Base-by-base conservation (phyloP, 495 filamentous ascomycete species). In the Clavariopsis aquatica region DNA sequence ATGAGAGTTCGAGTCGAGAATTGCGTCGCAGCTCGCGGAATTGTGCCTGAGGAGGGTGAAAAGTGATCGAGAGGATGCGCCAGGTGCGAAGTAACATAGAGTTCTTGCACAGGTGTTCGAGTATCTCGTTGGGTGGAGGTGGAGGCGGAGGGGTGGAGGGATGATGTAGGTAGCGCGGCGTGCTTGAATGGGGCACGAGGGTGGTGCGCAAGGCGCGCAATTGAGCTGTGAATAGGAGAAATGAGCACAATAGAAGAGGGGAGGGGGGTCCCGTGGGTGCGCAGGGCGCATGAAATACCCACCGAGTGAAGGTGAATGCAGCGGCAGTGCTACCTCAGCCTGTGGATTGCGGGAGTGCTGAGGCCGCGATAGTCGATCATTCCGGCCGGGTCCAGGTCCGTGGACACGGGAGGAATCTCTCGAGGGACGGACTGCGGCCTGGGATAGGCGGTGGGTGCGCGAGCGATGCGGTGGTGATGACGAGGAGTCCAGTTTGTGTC, bases 241-340 rank as follows among this genome's bases (percentile, higher is more conserved):
- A 56, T 19, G 19, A 27, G 24, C 20, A 49, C 47, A 23, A 4
- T 24, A 49, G 20, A 24, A 19, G 47, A 3, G 47, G n/a, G 47
- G 7, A n/a, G 47, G 20, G n/a, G 29, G 17, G 20, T 23, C 24
- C 13, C 17, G 45, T 38, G 13, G 19, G 28, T 7, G 26, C 28
- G 26, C 17, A 27, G 57, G 45, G 46, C 59, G 34, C 49, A 54
- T 5, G 20, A 26, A 19, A 28, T 34, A 49, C 57, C 51, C 61
- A 57, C 52, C 52, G 46, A 47, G 55, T 49, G 55, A 49, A 58
- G 34, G 47, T 52, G 45, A 51, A 27, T 0, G 51, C 26, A 22
- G 45, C 34, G 60, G 23, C 52, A 41, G 49, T 55, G 63, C 59
- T 70, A 66, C 59, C 63, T 29, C 63, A 66, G 62, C 62, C 62